Evolutionary conservation across 2,329 filamentous ascomycete genomes (phyloP).

Genomic region (Eurotiales sp.): DNA sequence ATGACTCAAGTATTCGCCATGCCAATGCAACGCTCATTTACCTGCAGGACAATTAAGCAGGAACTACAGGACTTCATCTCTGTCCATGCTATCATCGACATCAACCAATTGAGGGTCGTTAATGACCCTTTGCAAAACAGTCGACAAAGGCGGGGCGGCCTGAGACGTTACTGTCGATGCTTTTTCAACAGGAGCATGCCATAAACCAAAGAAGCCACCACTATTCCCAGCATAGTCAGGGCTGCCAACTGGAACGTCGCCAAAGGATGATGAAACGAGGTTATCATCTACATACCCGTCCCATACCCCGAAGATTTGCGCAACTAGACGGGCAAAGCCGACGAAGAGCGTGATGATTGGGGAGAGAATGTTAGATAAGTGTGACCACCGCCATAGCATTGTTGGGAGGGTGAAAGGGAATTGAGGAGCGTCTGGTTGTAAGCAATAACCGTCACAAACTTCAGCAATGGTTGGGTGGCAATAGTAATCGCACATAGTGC

Average conservation of each 20-base stretch:
- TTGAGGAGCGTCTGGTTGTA: constrained; percentile 49
- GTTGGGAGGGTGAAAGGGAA: constrained; percentile 56
- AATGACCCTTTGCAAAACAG: constrained; percentile 7
- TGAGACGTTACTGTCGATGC: background rate
- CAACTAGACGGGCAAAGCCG: constrained; percentile 28
- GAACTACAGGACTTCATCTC: constrained; percentile 8
- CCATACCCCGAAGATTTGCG: constrained; percentile 37
- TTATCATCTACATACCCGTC: constrained; percentile 40
- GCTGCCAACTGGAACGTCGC: constrained; percentile 4
- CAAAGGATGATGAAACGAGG: constrained; percentile 13
- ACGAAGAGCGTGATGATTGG: constrained; percentile 30
- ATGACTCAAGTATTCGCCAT: no score
- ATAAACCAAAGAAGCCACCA: constrained; percentile 3
- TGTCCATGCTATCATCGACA: constrained; percentile 3
- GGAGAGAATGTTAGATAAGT: constrained; percentile 28
- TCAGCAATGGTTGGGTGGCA: constrained; percentile 49
- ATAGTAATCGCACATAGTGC: constrained; percentile 48
- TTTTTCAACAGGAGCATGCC: background rate
- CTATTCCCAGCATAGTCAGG: background rate
- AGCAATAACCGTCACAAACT: constrained; percentile 48
- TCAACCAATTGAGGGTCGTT: background rate
- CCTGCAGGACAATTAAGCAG: background rate
- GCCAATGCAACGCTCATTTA: no score
- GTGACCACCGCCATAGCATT: constrained; percentile 48
- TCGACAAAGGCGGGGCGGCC: background rate